These are phyloP conservation scores for Phoma sp. DNA, from an alignment of 2,329 filamentous ascomycete genomes.

Conservation along the genomic window DNA sequence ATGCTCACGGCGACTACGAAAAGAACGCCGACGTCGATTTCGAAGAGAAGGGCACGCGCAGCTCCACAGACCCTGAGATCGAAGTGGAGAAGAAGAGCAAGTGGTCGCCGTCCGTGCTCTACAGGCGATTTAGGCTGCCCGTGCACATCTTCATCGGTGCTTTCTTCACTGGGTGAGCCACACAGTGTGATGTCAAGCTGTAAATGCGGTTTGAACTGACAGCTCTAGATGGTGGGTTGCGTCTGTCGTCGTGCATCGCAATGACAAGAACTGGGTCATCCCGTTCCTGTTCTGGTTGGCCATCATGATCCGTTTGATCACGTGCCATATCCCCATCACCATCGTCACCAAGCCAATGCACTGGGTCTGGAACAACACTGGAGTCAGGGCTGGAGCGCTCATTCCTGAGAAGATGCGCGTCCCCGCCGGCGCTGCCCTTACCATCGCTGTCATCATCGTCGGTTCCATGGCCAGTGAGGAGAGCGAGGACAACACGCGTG, in stretches of 20 bases:
- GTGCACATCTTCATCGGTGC: constrained; percentile 53
- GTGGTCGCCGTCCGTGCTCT: constrained; percentile 25
- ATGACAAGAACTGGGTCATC: constrained; percentile 80
- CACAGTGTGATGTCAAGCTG: constrained; percentile 10
- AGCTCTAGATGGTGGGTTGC: constrained; percentile 74
- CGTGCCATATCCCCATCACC: constrained; percentile 73
- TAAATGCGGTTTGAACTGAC: constrained; percentile 28
- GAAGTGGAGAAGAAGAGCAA: constrained; percentile 30
- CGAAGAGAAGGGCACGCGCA: constrained; percentile 51
- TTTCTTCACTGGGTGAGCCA: constrained; percentile 60
- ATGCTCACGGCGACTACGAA: constrained; percentile 37
- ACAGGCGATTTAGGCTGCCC: constrained; percentile 52
- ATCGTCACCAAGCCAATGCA: constrained; percentile 71
- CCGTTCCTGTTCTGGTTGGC: constrained; percentile 82
- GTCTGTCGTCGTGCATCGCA: constrained; percentile 72
- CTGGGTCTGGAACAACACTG: constrained; percentile 71
- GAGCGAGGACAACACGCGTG: constrained; percentile 75
- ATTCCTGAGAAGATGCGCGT: constrained; percentile 72
- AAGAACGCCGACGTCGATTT: constrained; percentile 44
- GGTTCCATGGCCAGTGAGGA: constrained; percentile 78
- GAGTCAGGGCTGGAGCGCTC: constrained; percentile 61
- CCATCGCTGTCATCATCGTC: constrained; percentile 76
- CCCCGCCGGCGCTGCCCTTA: constrained; percentile 66
- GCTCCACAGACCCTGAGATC: constrained; percentile 29
- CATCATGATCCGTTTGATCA: constrained; percentile 75